A percentile compares a stretch with the other conserved stretches of the same genome.
These are phyloP conservation scores for Dissophora ornata DNA, from an alignment of 192 early-diverging fungal species.

Conservation along the genomic window DNA sequence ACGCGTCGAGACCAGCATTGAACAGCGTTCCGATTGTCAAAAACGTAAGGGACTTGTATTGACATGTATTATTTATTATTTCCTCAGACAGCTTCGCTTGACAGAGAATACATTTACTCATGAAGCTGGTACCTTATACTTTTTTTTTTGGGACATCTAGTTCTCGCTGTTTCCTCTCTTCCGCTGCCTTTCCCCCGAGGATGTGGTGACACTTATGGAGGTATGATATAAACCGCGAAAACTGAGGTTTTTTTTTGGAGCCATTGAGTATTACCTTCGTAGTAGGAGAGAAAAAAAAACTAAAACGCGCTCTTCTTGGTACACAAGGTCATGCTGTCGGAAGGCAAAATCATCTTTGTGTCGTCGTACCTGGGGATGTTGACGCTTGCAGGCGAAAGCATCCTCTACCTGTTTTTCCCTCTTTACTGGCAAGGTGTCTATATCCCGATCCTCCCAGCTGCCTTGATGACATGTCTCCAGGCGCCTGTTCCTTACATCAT, in stretches of 20 bases:
- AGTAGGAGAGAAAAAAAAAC: not conserved
- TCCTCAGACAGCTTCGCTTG: too few relatives aligned
- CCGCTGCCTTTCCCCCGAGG: slow-evolving; percentile 68
- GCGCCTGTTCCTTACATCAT: slow-evolving; percentile 86
- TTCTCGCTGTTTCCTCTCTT: slow-evolving; percentile 83
- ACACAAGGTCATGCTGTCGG: slow-evolving; percentile 64
- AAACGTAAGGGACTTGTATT: slow-evolving; percentile 75
- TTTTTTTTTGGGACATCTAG: slow-evolving; percentile 54
- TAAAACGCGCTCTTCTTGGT: not conserved
- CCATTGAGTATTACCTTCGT: too few relatives aligned
- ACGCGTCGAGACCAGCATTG: slow-evolving; percentile 75
- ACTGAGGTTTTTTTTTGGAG: too few relatives aligned
- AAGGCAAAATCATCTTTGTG: slow-evolving; percentile 79
- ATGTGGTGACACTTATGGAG: slow-evolving; percentile 80
- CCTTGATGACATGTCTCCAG: slow-evolving; percentile 70
- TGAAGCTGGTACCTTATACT: too few relatives aligned
- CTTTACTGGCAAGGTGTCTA: slow-evolving; percentile 83
- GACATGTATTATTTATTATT: too few relatives aligned
- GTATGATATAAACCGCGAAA: too few relatives aligned
- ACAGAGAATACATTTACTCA: too few relatives aligned
- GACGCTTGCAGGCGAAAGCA: slow-evolving; percentile 70
- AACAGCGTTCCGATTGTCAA: slow-evolving; percentile 80
- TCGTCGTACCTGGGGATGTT: slow-evolving; percentile 77
- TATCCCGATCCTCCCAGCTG: slow-evolving; percentile 78
- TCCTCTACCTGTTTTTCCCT: slow-evolving; percentile 76